Conservation (phyloP, 495 filamentous ascomycete species). For the Hypoxylon trugodes region DNA sequence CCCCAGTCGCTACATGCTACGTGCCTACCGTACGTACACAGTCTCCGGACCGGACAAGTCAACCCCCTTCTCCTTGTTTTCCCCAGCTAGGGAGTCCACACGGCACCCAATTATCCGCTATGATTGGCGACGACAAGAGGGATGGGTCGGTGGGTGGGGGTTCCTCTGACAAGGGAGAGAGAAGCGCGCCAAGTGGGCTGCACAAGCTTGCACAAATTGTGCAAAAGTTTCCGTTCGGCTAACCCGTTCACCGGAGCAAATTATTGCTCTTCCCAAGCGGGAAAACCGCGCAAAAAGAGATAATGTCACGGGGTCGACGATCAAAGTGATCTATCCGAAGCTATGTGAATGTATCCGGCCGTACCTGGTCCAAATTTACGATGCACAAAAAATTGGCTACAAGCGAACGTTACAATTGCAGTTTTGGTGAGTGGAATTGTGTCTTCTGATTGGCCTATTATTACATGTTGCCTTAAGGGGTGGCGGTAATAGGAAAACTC, state of each 20-base stretch:
- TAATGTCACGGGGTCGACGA: slow-evolving; percentile 25
- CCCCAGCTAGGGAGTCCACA: slow-evolving; percentile 25
- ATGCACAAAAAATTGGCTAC: slow-evolving; percentile 2
- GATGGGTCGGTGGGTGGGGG: slow-evolving; percentile 21
- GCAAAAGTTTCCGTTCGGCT: slow-evolving; percentile 2
- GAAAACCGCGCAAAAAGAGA: slow-evolving; percentile 39
- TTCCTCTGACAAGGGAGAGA: slow-evolving; percentile 9
- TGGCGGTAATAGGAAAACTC: no score
- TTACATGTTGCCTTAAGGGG: no score
- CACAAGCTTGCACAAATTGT: slow-evolving; percentile 13
- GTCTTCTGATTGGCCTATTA: no score
- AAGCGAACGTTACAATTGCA: no score
- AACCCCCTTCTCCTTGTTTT: background rate
- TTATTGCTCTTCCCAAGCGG: slow-evolving; percentile 12
- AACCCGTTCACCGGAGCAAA: no score
- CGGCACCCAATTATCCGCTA: slow-evolving; percentile 1
- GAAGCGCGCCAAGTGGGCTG: slow-evolving; percentile 27
- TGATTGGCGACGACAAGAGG: slow-evolving; percentile 18
- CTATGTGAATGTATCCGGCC: background rate
- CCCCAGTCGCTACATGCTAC: no score
- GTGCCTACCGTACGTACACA: no score
- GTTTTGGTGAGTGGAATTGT: slow-evolving; percentile 7
- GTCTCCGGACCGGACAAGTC: slow-evolving; percentile 24
- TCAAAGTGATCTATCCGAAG: slow-evolving; percentile 10
- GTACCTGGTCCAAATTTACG: background rate